Base-by-base conservation (phyloP, 2,329 filamentous ascomycete species). In the Botrytis fragariae region DNA sequence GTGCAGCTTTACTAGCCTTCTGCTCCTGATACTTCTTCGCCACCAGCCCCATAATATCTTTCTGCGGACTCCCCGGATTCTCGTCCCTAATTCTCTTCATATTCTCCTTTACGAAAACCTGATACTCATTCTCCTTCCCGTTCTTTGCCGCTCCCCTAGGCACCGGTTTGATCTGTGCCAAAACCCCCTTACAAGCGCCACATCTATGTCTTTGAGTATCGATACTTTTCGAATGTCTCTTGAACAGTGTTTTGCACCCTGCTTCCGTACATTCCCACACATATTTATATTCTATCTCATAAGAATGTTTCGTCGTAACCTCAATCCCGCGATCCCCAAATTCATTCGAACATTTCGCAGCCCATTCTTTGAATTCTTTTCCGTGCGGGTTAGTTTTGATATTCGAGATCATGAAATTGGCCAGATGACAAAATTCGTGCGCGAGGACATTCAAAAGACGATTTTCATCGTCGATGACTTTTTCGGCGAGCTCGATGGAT, bases 391-490 rank as follows among this genome's bases (percentile, higher is more conserved):
- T 91, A 72, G 90, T 90, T 61, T 89, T 91, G 51, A 95, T 85
- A 51, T 91, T 89, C 67, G 87, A 91, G 75, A 98, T 85, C 90
- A 98, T 97, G 82, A 95, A 98, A 79, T 94, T 97, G 61, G 93
- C 91, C 1, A 98, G 84, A 80, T 99, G 96, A 82, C 96, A 98
- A 84, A 96, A 98, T 79, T 99, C 96, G 81, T 99, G 96, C 0
- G 95, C 94, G n/a, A 98, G 84, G 0, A 96, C 94, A 81, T 98
- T 98, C 76, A 96, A 87, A 1, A 98, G 87, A 4, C 93, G 89
- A 73, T 92, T 83, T 77, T 93, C 89, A 79, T 91, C 88, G 80
- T 94, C 90, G 75, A 98, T 94, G 64, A 98, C 91, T 81, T 97
- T 97, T 72, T 93, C 90, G 0, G 95, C 93, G 3, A 98, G 88